Evolutionary conservation across 148 eudicot genomes (phyloP).

Genomic region (Chenopodium formosanum): DNA sequence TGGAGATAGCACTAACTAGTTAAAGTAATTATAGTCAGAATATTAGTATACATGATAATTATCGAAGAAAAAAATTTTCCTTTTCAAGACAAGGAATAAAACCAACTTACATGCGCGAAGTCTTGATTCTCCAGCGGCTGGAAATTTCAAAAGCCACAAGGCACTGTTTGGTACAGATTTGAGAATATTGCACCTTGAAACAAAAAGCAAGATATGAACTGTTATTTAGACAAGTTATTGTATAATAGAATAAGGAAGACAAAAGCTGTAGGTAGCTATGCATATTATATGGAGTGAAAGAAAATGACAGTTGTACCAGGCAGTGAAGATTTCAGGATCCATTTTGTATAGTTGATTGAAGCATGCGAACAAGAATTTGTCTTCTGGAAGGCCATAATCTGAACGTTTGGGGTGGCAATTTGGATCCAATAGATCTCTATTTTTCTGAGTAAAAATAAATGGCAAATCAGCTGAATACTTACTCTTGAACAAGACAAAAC

Average conservation of each 20-base stretch:
- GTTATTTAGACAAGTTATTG: background rate
- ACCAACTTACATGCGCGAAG: constrained; percentile 71
- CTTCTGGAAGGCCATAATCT: constrained; percentile 87
- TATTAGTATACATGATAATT: background rate
- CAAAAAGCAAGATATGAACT: background rate
- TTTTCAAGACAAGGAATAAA: background rate
- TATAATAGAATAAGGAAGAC: background rate
- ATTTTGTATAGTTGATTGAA: constrained; percentile 95
- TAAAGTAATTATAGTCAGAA: background rate
- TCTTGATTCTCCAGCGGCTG: constrained; percentile 90
- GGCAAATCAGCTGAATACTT: background rate
- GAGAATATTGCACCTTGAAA: constrained; percentile 86
- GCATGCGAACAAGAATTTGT: constrained; percentile 90
- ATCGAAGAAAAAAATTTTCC: background rate
- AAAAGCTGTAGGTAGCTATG: background rate
- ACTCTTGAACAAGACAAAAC: background rate
- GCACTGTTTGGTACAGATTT: constrained; percentile 94
- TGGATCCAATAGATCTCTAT: constrained; percentile 75
- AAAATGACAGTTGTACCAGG: constrained; percentile 48
- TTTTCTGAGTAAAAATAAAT: constrained; percentile 46
- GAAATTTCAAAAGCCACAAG: constrained; percentile 91
- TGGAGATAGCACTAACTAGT: background rate
- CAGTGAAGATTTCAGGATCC: constrained; percentile 83
- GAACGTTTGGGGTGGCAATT: constrained; percentile 70
- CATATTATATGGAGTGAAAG: background rate